These are phyloP conservation scores for Zancudomyces culisetae DNA, from an alignment of 371 early-diverging fungal species.

Conservation along the genomic window DNA sequence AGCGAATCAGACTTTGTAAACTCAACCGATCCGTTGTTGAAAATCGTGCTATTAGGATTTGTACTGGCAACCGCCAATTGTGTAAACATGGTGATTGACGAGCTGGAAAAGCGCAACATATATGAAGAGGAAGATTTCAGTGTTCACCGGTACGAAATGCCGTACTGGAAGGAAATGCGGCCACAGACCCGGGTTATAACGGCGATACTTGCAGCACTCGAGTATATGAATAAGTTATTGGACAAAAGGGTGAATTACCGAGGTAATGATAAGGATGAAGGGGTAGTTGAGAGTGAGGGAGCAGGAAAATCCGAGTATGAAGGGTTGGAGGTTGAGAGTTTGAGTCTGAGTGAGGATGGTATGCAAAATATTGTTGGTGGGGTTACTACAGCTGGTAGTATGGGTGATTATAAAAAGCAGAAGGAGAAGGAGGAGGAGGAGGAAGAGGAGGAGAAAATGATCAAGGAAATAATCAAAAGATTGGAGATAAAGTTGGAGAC, in stretches of 20 bases:
- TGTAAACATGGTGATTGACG: conserved; percentile 10
- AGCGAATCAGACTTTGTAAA: background rate
- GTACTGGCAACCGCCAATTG: conserved; percentile 11
- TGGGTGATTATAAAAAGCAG: background rate
- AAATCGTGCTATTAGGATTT: conserved; percentile 13
- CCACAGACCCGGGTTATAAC: too few species aligned
- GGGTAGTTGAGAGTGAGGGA: background rate
- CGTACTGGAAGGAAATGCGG: background rate
- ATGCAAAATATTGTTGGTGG: background rate
- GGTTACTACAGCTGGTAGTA: background rate
- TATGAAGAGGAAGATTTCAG: conserved; percentile 16
- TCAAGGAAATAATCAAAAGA: background rate
- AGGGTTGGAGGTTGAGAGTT: background rate
- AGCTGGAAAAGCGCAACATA: conserved; percentile 12
- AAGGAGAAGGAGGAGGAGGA: background rate
- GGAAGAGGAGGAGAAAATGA: background rate
- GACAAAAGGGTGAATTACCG: background rate
- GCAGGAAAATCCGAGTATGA: background rate
- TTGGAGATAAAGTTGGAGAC: background rate
- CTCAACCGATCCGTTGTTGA: conserved; percentile 2
- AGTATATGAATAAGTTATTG: background rate
- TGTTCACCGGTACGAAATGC: background rate
- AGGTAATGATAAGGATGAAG: background rate
- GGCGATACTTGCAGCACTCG: too few species aligned
- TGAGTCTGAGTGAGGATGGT: background rate